These are phyloP conservation scores for Candida palmyrensis DNA, from an alignment of 805 yeast genomes.

Conservation along the genomic window DNA sequence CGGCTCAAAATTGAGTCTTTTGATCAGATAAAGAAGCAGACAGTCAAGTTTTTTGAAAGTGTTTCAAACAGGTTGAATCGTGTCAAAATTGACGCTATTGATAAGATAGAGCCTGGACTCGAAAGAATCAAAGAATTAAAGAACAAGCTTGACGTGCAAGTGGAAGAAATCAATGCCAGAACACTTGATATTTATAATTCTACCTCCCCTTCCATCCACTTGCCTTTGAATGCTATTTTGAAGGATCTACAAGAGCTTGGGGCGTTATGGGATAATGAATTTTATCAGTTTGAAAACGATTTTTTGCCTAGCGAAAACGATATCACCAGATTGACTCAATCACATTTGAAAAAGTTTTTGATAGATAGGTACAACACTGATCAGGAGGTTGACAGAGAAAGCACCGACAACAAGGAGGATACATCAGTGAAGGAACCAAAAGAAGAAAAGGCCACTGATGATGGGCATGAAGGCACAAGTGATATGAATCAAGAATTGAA, in stretches of 20 bases:
- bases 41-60: slow-evolving; percentile 64
- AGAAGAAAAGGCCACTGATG: slow-evolving; percentile 1
- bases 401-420: slow-evolving; percentile 11
- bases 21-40: slow-evolving; percentile 46
- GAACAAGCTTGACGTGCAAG: slow-evolving; percentile 47
- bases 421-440: slow-evolving; percentile 7
- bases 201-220: slow-evolving; percentile 58
- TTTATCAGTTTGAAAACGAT: slow-evolving; percentile 69
- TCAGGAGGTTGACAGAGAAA: slow-evolving; percentile 15
- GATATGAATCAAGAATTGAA: neutral
- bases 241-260: slow-evolving; percentile 75
- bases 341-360: slow-evolving; percentile 74
- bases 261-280: slow-evolving; percentile 82
- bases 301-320: slow-evolving; percentile 91
- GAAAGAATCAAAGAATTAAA: slow-evolving; percentile 55
- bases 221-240: slow-evolving; percentile 64
- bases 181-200: slow-evolving; percentile 49
- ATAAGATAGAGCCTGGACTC: slow-evolving; percentile 66
- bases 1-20: slow-evolving; percentile 62
- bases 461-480: neutral
- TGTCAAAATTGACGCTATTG: slow-evolving; percentile 72
- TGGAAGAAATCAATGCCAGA: slow-evolving; percentile 34
- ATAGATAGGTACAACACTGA: slow-evolving; percentile 44
- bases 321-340: slow-evolving; percentile 83
- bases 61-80: slow-evolving; percentile 63